Evolutionary conservation across 176 grass and related monocot species (phyloP).

Genomic region (Poa pratensis): DNA sequence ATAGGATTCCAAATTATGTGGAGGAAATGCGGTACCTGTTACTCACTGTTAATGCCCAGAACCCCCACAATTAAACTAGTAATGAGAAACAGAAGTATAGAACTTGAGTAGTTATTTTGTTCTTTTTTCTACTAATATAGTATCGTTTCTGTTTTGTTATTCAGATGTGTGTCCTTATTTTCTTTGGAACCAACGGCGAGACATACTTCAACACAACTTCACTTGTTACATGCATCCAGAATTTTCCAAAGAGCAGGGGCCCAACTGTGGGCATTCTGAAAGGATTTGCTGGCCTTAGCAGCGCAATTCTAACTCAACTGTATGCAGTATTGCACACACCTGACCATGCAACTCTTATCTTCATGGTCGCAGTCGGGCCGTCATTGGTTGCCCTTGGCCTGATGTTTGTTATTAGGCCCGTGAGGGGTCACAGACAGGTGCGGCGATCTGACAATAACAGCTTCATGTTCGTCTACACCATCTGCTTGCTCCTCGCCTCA

Average conservation of each 20-base stretch:
- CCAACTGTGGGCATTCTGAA: conserved; percentile 88
- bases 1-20: conserved; percentile 10
- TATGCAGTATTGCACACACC: conserved; percentile 78
- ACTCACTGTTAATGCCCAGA: background rate
- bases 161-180: conserved; percentile 89
- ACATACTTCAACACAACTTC: conserved; percentile 90
- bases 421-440: conserved; percentile 76
- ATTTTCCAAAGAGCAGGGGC: conserved; percentile 90
- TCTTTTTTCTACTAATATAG: conserved; percentile 39
- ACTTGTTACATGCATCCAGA: conserved; percentile 89
- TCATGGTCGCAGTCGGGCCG: conserved; percentile 83
- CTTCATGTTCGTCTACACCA: conserved; percentile 78
- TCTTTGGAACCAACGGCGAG: conserved; percentile 86
- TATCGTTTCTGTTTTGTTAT: conserved; percentile 17
- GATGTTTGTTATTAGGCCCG: conserved; percentile 91
- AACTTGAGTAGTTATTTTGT: background rate
- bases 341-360: conserved; percentile 67
- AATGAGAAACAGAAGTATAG: background rate
- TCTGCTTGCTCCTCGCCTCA: conserved; percentile 86
- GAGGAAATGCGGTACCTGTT: background rate
- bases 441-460: conserved; percentile 77
- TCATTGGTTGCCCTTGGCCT: conserved; percentile 74
- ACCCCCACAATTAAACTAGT: background rate
- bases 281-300: conserved; percentile 89
- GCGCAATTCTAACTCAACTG: conserved; percentile 84